A percentile compares a stretch with the other conserved stretches of the same genome.
phyloP scores from a whole-genome alignment of 2,329 filamentous ascomycete species.

The Ophiostoma triangulosporum region DNA sequence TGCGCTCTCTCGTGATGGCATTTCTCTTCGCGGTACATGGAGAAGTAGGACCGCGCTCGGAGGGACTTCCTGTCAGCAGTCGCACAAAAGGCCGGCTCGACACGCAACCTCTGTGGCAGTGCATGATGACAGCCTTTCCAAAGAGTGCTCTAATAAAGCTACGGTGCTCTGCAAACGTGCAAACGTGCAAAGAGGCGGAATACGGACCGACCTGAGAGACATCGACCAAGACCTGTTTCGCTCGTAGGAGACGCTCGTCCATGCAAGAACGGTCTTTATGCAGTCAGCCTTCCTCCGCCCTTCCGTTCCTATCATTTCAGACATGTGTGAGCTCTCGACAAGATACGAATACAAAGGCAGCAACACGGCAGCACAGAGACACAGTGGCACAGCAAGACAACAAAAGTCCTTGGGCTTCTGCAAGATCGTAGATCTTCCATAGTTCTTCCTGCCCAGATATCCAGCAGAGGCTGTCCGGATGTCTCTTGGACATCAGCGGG shows the following conservation, averaged over 20 bases:
- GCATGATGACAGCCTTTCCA: too few relatives aligned
- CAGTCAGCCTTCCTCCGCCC: background rate
- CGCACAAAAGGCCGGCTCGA: too few relatives aligned
- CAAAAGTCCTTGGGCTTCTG: background rate
- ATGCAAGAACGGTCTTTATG: background rate
- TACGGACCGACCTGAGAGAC: background rate
- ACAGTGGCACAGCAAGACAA: background rate
- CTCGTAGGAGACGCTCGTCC: background rate
- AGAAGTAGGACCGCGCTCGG: too few relatives aligned
- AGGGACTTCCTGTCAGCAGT: too few relatives aligned
- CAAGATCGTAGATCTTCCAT: background rate
- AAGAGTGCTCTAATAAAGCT: too few relatives aligned
- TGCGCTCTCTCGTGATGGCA: too few relatives aligned
- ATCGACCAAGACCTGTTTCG: background rate
- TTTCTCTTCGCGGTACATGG: too few relatives aligned
- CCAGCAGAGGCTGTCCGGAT: too few relatives aligned
- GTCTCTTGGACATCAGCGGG: background rate
- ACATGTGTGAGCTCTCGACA: background rate
- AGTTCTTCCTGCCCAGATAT: background rate
- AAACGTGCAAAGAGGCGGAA: background rate
- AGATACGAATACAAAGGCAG: too few relatives aligned
- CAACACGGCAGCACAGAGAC: background rate
- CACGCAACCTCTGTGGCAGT: too few relatives aligned
- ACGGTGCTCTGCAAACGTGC: background rate
- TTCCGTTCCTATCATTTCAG: background rate